Evolutionary conservation across 345 rosid genomes (phyloP).

Genomic region (Geranium rotundifolium): DNA sequence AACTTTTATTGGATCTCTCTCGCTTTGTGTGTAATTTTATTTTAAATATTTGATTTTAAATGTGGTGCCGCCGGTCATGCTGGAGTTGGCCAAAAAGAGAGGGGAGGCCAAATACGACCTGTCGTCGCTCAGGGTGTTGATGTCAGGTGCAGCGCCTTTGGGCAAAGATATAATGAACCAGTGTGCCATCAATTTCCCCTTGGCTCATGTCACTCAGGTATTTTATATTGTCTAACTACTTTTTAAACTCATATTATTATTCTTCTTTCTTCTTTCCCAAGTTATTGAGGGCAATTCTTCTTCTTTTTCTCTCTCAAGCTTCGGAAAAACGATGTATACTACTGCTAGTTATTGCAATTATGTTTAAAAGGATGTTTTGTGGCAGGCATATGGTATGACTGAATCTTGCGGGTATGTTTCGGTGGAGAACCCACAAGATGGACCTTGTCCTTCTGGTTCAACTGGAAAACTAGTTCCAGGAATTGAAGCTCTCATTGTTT

Average conservation of each 20-base stretch:
- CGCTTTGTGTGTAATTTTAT: too few species aligned
- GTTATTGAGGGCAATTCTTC: too few species aligned
- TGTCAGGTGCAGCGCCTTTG: constrained; percentile 39
- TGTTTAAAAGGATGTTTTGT: too few species aligned
- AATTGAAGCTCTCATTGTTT: constrained; percentile 26
- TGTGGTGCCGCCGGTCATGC: constrained; percentile 31
- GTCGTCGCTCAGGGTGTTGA: constrained; percentile 22
- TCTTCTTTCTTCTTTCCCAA: too few species aligned
- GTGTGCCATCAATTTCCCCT: constrained; percentile 18
- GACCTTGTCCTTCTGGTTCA: constrained; percentile 18
- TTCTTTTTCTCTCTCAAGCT: too few species aligned
- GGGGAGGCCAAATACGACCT: constrained; percentile 22
- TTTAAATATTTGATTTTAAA: too few species aligned
- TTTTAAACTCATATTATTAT: too few species aligned
- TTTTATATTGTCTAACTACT: too few species aligned
- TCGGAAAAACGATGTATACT: too few species aligned
- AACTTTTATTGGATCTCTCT: too few species aligned
- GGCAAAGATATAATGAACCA: constrained; percentile 30
- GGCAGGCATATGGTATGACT: constrained; percentile 37
- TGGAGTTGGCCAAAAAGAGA: constrained; percentile 20
- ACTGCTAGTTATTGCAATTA: too few species aligned
- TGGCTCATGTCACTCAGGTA: constrained; percentile 22
- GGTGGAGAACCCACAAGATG: constrained; percentile 18
- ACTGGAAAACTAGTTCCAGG: constrained; percentile 28
- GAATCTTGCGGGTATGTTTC: constrained; percentile 28